phyloP scores from a whole-genome alignment of 176 grass and related monocot species.

The Echinochloa phyllopogon region DNA sequence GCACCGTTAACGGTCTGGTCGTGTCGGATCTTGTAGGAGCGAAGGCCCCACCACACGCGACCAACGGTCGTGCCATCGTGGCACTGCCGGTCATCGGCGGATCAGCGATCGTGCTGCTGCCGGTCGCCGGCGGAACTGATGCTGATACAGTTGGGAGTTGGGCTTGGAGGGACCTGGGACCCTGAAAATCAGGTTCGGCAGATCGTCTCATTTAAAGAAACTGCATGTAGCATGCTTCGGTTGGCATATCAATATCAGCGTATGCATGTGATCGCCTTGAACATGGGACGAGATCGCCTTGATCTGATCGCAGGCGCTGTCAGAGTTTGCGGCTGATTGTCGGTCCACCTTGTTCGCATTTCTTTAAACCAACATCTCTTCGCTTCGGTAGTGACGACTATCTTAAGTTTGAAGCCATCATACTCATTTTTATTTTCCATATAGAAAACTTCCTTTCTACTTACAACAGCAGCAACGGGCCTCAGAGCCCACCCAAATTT shows the following conservation, averaged over 20 bases:
- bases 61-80: not conserved
- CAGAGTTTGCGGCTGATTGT: constrained; percentile 24
- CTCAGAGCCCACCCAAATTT: too few relatives aligned
- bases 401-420: not conserved
- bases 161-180: not conserved
- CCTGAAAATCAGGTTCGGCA: not conserved
- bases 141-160: not conserved
- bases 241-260: not conserved
- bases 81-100: not conserved
- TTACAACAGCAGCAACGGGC: too few relatives aligned
- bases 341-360: not conserved
- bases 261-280: constrained; percentile 29
- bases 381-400: not conserved
- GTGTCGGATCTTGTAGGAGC: not conserved
- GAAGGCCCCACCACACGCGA: not conserved
- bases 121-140: not conserved
- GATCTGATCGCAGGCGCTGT: constrained; percentile 7
- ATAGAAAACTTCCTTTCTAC: too few relatives aligned
- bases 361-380: not conserved
- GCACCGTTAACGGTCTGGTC: not conserved
- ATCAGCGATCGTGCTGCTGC: not conserved
- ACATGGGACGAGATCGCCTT: constrained; percentile 4
- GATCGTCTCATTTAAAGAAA: not conserved
- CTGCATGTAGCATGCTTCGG: not conserved
- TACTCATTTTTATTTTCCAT: too few relatives aligned